These are phyloP conservation scores for Fusarium newnesense DNA, from an alignment of 2,329 filamentous ascomycete species.

Conservation along the genomic window DNA sequence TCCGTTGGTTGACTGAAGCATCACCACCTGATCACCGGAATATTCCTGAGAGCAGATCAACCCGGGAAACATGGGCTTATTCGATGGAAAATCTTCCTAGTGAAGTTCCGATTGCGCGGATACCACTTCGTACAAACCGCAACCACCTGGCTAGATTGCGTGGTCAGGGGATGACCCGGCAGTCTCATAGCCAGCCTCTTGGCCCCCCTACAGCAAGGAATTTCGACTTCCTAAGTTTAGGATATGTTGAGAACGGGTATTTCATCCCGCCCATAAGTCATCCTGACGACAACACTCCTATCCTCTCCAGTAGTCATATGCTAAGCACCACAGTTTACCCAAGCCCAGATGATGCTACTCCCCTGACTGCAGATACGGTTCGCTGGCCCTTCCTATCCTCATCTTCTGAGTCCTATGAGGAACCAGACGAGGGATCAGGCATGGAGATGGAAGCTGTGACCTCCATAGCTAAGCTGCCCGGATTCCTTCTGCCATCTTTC, in stretches of 20 bases:
- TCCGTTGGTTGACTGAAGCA: neutral
- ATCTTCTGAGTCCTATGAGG: neutral
- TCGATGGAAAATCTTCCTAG: neutral
- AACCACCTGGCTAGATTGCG: neutral
- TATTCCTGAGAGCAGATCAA: neutral
- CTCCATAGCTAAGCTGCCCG: neutral
- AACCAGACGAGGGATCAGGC: neutral
- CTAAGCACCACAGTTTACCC: neutral
- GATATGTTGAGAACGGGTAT: neutral
- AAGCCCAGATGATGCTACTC: neutral
- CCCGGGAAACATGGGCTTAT: neutral
- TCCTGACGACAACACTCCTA: too few species aligned
- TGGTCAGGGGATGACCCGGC: neutral
- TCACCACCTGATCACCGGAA: neutral
- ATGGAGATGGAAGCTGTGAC: neutral
- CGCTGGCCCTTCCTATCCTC: neutral
- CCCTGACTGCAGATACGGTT: neutral
- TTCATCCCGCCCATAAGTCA: neutral
- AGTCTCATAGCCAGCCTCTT: neutral
- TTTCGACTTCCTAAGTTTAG: neutral
- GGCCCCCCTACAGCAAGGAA: neutral
- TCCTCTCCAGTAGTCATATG: neutral
- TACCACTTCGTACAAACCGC: neutral
- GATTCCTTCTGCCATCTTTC: neutral
- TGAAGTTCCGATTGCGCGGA: neutral